phyloP scores from a whole-genome alignment of 202 grass and related monocot species.

The Eragrostis tef region DNA sequence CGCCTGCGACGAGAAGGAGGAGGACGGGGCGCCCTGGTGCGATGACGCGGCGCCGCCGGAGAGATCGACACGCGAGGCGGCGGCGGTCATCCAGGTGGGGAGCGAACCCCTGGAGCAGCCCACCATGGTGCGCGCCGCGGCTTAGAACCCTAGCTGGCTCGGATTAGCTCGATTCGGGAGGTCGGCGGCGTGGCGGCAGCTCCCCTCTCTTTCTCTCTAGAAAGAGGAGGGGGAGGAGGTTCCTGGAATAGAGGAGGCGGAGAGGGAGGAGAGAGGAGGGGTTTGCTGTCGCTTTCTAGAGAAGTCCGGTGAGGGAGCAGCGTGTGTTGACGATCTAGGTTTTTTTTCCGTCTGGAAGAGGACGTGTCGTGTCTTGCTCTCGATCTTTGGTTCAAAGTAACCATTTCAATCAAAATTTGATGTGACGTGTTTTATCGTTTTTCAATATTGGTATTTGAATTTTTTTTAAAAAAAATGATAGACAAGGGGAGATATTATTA shows the following conservation, averaged over 20 bases:
- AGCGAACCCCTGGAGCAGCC: slow-evolving; percentile 64
- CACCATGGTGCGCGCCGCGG: slow-evolving; percentile 45
- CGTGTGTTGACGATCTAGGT: slow-evolving; percentile 14
- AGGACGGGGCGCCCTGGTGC: slow-evolving; percentile 6
- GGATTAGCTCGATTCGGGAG: slow-evolving; percentile 1
- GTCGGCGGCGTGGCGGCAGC: not conserved
- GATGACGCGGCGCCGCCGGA: slow-evolving; percentile 37
- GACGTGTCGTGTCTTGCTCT: not conserved
- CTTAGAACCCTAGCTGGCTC: slow-evolving; percentile 32
- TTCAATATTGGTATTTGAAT: too few relatives aligned
- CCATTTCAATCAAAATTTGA: not conserved
- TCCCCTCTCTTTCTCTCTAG: not conserved
- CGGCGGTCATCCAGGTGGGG: slow-evolving; percentile 79
- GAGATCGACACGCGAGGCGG: slow-evolving; percentile 76
- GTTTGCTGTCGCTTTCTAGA: slow-evolving; percentile 41
- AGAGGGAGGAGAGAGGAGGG: not conserved
- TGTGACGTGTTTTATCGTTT: not conserved
- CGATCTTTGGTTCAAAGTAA: not conserved
- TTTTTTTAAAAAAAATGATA: too few relatives aligned
- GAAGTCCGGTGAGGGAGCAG: not conserved
- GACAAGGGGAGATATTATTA: too few relatives aligned
- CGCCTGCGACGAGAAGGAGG: not conserved
- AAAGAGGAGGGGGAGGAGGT: not conserved
- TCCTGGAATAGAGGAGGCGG: slow-evolving; percentile 27
- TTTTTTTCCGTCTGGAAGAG: not conserved